Evolutionary conservation across 345 rosid species (phyloP), one percentile per base, ranked within the genome.

Genomic region (Pugionium dolabratum): DNA sequence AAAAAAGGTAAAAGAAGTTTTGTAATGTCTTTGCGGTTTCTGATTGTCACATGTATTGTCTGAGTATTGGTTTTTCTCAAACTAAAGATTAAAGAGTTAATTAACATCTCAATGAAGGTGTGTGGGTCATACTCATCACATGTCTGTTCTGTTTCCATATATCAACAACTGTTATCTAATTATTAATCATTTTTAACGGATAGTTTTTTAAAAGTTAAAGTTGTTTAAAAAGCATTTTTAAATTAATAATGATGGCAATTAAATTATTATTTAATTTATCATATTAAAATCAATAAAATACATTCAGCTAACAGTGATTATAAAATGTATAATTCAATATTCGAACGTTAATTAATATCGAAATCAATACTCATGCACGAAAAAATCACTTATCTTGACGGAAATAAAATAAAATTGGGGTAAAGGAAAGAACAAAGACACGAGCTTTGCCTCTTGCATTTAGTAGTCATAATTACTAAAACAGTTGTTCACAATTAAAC

Each of bases 11-110:
- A 47, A 28, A 27, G 10, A 46, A 31, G 27, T 35, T 9, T 11
- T 31, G 2, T 36, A 54, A 47, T 27, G 34, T 64, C 7, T 64
- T 54, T 33, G 59, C 41, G 75, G 64, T 32, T 48, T 48, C 4
- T 63, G 40, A 64, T 27, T 0, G 70, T 71, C 70, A 71, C 70
- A 64, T 71, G 75, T 56, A 5, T 46, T 64, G 75, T 49, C 53
- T 56, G 70, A 40, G 27, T 32, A 55, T 40, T 71, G 69, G 51
- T 31, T 54, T 52, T 40, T 55, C 31, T 55, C 9, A 30, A 32
- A 11, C 27, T 55, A 31, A 32, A 39, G 49, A 36, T 46, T 53
- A 53, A 37, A 61, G 54, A 52, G 54, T 54, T 69, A 49, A 69
- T 69, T 50, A 71, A 39, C 18, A 37, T 37, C 36, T 48, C 40